Base-by-base conservation (phyloP, 2,329 filamentous ascomycete genomes). In the Aureobasidium sp. region DNA sequence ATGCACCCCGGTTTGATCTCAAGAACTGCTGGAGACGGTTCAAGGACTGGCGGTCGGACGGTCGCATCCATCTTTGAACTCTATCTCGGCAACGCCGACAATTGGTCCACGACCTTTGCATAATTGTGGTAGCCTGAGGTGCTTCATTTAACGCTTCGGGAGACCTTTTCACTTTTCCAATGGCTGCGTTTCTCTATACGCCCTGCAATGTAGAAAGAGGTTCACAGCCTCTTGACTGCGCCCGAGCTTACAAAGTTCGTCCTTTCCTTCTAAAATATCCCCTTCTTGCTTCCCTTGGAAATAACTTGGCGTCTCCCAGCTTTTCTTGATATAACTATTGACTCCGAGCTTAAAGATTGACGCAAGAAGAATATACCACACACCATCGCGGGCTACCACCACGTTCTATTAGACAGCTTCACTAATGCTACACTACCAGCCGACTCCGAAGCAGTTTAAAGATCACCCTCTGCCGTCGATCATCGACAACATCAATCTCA, bases 61-160 rank as follows among this genome's bases (percentile, higher is more conserved):
- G 27, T 25, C 29, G 41, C 41, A 44, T 57, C 29, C 41, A 31
- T 45, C 39, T 29, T 57, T 39, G 17, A 22, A 27, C 4, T 15
- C 17, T 45, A 12, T n/a, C 25, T 44, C 39, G 53, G 53, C 53
- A n/a, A 34, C n/a, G 12, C 53, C 53, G 53, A 17, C 17, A 14
- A 44, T 45, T 20, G 53, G 29, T 20, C 17, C 42, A 22, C 22
- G 27, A 34, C 27, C 39, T 22, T 44, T 45, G 53, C 53, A 31
- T 20, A 25, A 17, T 41, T 44, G 41, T 34, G 39, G 39, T 45
- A 45, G 53, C 53, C 53, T 57, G 53, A 57, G 53, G 41, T 57
- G 53, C 39, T 44, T 44, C 52, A 56, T 56, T 44, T 56, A 42
- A 56, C 53, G 27, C 53, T 57, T 57, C 9, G 25, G 53, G 53